These are phyloP conservation scores for Pestalotiopsis sp. DNA, from an alignment of 2,329 filamentous ascomycete species.

Conservation along the genomic window DNA sequence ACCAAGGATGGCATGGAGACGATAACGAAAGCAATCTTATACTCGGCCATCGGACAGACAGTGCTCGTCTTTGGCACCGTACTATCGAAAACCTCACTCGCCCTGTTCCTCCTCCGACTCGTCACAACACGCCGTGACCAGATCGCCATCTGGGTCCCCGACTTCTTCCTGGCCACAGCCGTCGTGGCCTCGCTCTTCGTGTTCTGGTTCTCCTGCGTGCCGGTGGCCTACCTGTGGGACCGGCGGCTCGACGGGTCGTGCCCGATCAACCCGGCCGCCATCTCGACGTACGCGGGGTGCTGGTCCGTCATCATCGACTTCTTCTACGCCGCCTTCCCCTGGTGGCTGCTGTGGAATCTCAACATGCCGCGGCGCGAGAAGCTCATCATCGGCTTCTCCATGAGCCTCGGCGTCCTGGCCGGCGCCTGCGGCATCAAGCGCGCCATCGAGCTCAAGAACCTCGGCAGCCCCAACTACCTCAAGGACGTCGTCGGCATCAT, in stretches of 20 bases:
- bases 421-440: slow-evolving; percentile 13
- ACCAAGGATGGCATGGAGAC: neutral
- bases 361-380: slow-evolving; percentile 3
- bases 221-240: slow-evolving; percentile 10
- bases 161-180: neutral
- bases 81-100: slow-evolving; percentile 1
- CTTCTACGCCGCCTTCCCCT: slow-evolving; percentile 13
- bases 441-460: slow-evolving; percentile 5
- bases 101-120: slow-evolving; percentile 6
- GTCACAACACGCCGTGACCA: slow-evolving; percentile 9
- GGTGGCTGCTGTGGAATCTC: slow-evolving; percentile 7
- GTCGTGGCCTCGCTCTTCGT: neutral
- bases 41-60: slow-evolving; percentile 10
- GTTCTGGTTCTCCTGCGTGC: slow-evolving; percentile 9
- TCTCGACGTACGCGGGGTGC: neutral
- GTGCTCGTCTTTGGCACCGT: slow-evolving; percentile 9
- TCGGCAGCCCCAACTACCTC: slow-evolving; percentile 8
- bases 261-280: neutral
- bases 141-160: slow-evolving; percentile 11
- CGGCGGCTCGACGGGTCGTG: slow-evolving; percentile 1
- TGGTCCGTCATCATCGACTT: slow-evolving; percentile 9
- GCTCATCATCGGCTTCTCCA: slow-evolving; percentile 8
- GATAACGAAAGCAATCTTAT: slow-evolving; percentile 5
- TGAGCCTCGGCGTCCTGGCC: slow-evolving; percentile 7
- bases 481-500: slow-evolving; percentile 4